Conservation (phyloP, 257 asterid species). For the Thymus quinquecostatus region DNA sequence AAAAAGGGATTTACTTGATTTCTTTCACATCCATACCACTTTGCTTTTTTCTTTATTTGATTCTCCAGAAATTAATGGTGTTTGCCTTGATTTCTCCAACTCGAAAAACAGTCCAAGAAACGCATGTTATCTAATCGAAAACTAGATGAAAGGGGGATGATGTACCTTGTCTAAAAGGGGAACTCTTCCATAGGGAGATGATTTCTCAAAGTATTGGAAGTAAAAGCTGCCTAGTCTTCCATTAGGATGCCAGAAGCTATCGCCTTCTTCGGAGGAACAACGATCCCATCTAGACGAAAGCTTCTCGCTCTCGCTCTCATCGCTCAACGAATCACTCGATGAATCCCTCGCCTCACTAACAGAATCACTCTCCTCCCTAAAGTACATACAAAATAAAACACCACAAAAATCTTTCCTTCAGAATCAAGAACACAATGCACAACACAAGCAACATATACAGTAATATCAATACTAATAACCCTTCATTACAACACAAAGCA, state of each 20-base stretch:
- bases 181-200: slow-evolving; percentile 73
- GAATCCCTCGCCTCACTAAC: slow-evolving; percentile 66
- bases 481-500: background rate
- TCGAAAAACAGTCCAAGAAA: background rate
- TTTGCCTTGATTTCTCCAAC: background rate
- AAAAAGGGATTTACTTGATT: slow-evolving; percentile 9
- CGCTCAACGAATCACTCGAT: slow-evolving; percentile 67
- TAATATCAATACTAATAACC: background rate
- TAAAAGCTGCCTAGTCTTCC: slow-evolving; percentile 62
- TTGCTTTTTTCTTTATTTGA: slow-evolving; percentile 16
- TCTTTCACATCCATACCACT: slow-evolving; percentile 25
- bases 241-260: slow-evolving; percentile 46
- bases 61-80: slow-evolving; percentile 4
- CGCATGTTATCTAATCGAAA: background rate
- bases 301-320: slow-evolving; percentile 76
- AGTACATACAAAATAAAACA: background rate
- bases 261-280: slow-evolving; percentile 65
- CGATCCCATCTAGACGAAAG: slow-evolving; percentile 68
- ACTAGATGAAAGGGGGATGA: background rate
- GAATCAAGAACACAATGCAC: background rate
- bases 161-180: slow-evolving; percentile 73
- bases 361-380: slow-evolving; percentile 60
- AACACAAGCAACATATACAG: background rate
- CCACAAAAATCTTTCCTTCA: background rate
- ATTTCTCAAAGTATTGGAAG: slow-evolving; percentile 65